phyloP scores from a whole-genome alignment of 2,329 filamentous ascomycete genomes.

The Leptographium radiaticola region DNA sequence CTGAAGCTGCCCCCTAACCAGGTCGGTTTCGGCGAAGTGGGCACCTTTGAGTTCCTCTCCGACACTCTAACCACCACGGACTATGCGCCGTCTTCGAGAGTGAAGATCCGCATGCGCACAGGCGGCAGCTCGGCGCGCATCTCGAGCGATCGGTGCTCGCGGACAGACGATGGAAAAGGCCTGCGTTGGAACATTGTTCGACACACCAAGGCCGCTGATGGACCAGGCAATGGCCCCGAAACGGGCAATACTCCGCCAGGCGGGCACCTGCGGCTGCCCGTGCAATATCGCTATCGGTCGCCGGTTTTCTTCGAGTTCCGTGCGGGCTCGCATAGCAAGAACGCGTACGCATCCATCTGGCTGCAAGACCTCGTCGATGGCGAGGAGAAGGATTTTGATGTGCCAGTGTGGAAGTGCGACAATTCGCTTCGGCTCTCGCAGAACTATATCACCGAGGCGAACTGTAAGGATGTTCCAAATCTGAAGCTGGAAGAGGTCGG shows the following conservation, averaged over 20 bases:
- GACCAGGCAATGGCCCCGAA: conserved; percentile 18
- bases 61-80: conserved; percentile 52
- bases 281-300: conserved; percentile 80
- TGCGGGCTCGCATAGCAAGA: conserved; percentile 53
- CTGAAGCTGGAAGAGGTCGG: conserved; percentile 70
- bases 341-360: conserved; percentile 75
- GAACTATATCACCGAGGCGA: conserved; percentile 80
- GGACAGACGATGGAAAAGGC: conserved; percentile 30
- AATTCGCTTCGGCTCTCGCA: conserved; percentile 67
- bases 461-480: conserved; percentile 55
- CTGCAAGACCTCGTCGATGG: conserved; percentile 73
- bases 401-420: conserved; percentile 83
- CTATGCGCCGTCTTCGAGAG: conserved; percentile 49
- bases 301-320: conserved; percentile 85
- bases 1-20: conserved; percentile 72
- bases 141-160: conserved; percentile 47
- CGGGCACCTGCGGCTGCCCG: conserved; percentile 55
- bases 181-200: conserved; percentile 31
- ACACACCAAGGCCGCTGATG: conserved; percentile 14
- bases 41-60: conserved; percentile 79
- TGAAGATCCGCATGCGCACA: conserved; percentile 69
- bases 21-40: conserved; percentile 79
- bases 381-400: conserved; percentile 61
- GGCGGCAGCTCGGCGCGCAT: conserved; percentile 70
- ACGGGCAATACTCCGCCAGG: conserved; percentile 21